Conservation (phyloP, 176 grass and related monocot species). For the Otatea glauca region DNA sequence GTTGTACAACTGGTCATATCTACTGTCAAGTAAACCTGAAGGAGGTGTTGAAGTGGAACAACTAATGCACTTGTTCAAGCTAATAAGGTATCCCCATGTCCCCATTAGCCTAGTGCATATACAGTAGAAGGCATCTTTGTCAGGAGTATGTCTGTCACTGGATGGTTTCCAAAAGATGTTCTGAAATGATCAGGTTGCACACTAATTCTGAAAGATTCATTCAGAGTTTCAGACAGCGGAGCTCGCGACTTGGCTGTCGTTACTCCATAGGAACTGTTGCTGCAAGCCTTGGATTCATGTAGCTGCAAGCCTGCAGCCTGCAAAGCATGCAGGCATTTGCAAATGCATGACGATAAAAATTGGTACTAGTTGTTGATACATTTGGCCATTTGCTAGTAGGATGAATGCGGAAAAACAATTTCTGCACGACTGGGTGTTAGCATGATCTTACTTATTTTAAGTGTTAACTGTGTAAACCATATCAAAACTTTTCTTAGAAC, state of each 20-base stretch:
- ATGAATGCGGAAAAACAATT: not conserved
- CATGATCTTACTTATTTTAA: not conserved
- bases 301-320: slow-evolving; percentile 10
- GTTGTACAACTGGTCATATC: not conserved
- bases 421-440: not conserved
- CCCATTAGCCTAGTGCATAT: not conserved
- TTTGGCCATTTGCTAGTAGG: not conserved
- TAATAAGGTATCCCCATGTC: not conserved
- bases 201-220: not conserved
- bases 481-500: too few relatives aligned
- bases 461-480: not conserved
- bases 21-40: too few relatives aligned
- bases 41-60: not conserved
- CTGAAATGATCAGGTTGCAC: not conserved
- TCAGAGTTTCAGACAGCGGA: slow-evolving; percentile 3
- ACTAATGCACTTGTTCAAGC: not conserved
- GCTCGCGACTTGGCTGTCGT: not conserved
- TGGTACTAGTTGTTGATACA: not conserved
- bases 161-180: slow-evolving; percentile 15
- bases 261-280: not conserved
- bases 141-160: not conserved
- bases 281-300: not conserved
- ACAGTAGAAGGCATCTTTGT: not conserved
- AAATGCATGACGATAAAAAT: not conserved
- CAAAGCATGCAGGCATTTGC: slow-evolving; percentile 18